Evolutionary conservation across 257 asterid species (phyloP).

Genomic region (Avicennia marina): DNA sequence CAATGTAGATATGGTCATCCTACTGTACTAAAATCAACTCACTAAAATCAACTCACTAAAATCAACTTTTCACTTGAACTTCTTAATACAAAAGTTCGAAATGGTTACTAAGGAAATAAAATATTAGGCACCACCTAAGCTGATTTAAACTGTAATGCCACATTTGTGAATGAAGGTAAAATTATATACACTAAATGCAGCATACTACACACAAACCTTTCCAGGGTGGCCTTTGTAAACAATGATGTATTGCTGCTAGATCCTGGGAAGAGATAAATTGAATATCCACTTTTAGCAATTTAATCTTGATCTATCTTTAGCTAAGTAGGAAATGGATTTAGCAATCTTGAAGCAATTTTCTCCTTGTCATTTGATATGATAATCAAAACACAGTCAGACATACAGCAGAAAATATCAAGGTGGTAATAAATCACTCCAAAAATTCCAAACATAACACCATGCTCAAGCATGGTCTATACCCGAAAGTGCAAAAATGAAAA

Average conservation of each 20-base stretch:
- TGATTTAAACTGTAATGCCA: constrained; percentile 1
- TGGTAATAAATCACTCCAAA: no score
- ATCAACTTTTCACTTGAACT: no score
- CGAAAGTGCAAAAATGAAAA: not conserved
- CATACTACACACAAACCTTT: constrained; percentile 74
- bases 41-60: no score
- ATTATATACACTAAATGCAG: no score
- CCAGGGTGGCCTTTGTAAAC: constrained; percentile 93
- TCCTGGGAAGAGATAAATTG: constrained; percentile 72
- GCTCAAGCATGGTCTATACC: no score
- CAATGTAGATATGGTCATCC: no score
- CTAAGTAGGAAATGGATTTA: constrained; percentile 87
- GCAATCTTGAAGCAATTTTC: constrained; percentile 90
- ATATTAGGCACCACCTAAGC: constrained; percentile 4
- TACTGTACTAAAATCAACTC: no score
- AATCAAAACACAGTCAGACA: constrained; percentile 12
- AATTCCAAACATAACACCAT: no score
- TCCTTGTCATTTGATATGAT: constrained; percentile 79
- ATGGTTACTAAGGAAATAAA: no score
- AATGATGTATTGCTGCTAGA: constrained; percentile 49
- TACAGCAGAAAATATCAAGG: not conserved
- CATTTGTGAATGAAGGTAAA: no score
- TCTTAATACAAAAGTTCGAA: no score
- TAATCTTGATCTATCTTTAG: constrained; percentile 87
- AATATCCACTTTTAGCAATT: constrained; percentile 85